phyloP scores from a whole-genome alignment of 1,284 basidiomycete species.

The Mycena sp. region DNA sequence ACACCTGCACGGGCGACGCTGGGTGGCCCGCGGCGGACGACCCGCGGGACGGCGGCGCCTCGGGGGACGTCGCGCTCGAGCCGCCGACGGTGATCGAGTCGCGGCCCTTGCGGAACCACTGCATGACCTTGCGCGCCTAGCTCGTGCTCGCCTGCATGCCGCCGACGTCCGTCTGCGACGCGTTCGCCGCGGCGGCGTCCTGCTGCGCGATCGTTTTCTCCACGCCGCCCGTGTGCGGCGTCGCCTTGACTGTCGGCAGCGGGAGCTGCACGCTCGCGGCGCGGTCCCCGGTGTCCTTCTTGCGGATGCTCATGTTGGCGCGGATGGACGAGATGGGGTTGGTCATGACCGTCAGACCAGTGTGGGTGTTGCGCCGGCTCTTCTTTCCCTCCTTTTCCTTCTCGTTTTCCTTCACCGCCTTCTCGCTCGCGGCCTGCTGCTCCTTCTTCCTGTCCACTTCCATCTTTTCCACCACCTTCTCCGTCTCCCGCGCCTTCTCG shows the following conservation, averaged over 20 bases:
- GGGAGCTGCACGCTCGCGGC: constrained; percentile 3
- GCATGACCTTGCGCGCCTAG: constrained; percentile 83
- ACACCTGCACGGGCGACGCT: no score
- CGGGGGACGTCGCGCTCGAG: constrained; percentile 21
- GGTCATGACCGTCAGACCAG: constrained; percentile 83
- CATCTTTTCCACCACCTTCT: background rate
- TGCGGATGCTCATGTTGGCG: constrained; percentile 59
- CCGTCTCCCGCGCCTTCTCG: no score
- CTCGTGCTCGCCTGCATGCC: constrained; percentile 72
- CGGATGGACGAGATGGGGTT: constrained; percentile 68
- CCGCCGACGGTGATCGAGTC: constrained; percentile 47
- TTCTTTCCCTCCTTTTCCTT: constrained; percentile 57
- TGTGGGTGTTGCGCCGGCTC: constrained; percentile 80
- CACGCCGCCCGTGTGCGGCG: constrained; percentile 27
- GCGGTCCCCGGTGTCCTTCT: constrained; percentile 32
- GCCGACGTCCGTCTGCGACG: constrained; percentile 27
- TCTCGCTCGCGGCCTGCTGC: constrained; percentile 18
- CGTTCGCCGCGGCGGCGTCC: no score
- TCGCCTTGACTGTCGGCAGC: constrained; percentile 12
- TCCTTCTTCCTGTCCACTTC: constrained; percentile 23
- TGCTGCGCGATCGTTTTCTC: constrained; percentile 22
- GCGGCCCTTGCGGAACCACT: constrained; percentile 79
- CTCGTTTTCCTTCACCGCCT: constrained; percentile 21
- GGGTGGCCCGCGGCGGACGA: no score
- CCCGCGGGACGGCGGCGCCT: no score